Evolutionary conservation across 2,329 filamentous ascomycete genomes (phyloP).

Genomic region (Epichloe glyceriae): DNA sequence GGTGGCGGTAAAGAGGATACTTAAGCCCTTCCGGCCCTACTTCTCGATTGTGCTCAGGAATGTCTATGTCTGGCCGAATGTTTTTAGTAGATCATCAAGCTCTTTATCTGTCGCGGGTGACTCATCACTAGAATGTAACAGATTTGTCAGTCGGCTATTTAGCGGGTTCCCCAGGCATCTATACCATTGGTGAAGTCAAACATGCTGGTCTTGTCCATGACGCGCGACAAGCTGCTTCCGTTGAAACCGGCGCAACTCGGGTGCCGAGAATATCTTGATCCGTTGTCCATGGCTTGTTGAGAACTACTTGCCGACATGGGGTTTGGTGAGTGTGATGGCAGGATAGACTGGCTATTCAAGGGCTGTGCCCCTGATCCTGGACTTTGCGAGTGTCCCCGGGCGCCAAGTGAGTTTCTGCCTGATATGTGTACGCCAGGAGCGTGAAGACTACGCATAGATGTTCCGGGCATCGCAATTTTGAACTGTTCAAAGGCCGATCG

Average conservation of each 20-base stretch:
- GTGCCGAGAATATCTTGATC: neutral
- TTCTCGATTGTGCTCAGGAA: constrained; percentile 47
- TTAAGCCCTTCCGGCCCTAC: constrained; percentile 57
- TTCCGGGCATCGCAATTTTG: neutral
- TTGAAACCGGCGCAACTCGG: neutral
- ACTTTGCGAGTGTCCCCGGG: neutral
- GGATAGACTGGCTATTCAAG: neutral
- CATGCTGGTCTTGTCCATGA: constrained; percentile 25
- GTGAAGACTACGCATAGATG: neutral
- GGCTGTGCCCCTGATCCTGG: neutral
- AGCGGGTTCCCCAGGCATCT: constrained; percentile 26
- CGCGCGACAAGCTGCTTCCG: constrained; percentile 14
- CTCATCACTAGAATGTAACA: constrained; percentile 23
- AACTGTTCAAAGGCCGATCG: constrained; percentile 11
- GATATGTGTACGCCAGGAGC: neutral
- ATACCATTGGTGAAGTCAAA: constrained; percentile 24
- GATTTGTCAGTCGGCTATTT: constrained; percentile 18
- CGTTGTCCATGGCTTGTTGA: neutral
- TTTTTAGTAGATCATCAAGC: constrained; percentile 58
- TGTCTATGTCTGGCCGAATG: constrained; percentile 58
- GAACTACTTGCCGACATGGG: neutral
- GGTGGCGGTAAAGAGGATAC: constrained; percentile 64
- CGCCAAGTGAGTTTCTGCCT: neutral
- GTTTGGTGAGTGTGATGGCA: neutral
- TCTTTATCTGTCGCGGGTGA: constrained; percentile 41